Percentiles rank a stretch among this genome's conserved stretches.
Evolutionary conservation across 2,329 filamentous ascomycete genomes (phyloP).

Genomic region (Botrytis pseudocinerea): DNA sequence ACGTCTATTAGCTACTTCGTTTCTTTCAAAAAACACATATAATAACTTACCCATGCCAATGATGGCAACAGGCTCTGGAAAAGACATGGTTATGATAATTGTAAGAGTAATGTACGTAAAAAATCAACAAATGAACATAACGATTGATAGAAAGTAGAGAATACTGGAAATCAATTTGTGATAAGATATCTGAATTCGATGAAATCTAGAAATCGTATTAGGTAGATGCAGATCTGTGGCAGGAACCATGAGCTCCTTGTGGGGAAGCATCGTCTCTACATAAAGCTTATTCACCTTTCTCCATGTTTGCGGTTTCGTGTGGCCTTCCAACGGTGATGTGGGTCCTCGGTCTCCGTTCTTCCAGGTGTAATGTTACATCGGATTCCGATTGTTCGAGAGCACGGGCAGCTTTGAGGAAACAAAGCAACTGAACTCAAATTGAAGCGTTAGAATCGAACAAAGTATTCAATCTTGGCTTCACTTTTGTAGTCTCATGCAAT

Average conservation of each 20-base stretch:
- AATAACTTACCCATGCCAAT: constrained; percentile 39
- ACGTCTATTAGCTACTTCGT: not conserved
- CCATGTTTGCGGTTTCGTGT: not conserved
- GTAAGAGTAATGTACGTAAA: not conserved
- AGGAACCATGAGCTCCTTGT: not conserved
- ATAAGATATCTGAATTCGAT: not conserved
- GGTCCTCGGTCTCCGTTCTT: constrained; percentile 1
- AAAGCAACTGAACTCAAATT: not conserved
- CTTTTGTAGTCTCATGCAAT: not conserved
- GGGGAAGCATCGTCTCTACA: not conserved
- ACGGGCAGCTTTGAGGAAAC: not conserved
- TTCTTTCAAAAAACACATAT: not conserved
- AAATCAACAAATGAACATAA: not conserved
- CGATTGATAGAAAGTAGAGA: not conserved
- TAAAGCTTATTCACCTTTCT: not conserved
- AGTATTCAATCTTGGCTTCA: not conserved
- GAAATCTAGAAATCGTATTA: not conserved
- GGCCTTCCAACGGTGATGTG: not conserved
- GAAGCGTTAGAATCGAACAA: not conserved
- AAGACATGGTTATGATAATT: not conserved
- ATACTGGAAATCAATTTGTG: not conserved
- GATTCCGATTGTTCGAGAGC: not conserved
- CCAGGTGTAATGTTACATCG: not conserved
- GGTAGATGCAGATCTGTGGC: not conserved
- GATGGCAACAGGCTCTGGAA: constrained; percentile 40